A percentile compares a stretch with the other conserved stretches of the same genome.
phyloP scores from a whole-genome alignment of 257 asterid species.

The Fraxinus pennsylvanica region DNA sequence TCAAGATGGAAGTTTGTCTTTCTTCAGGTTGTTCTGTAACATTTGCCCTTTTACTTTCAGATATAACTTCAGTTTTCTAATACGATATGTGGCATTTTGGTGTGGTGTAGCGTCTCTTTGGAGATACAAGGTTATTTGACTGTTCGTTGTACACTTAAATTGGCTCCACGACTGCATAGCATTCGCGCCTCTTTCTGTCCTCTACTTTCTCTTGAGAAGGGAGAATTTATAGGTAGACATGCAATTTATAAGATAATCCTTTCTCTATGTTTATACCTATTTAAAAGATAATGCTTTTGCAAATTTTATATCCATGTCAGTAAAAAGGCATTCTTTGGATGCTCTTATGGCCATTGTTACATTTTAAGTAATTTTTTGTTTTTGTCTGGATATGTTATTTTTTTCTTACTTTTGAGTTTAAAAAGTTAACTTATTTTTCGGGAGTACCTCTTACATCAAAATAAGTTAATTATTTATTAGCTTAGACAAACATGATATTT shows the following conservation, averaged over 20 bases:
- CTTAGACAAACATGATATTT: background rate
- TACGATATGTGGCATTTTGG: slow-evolving; percentile 23
- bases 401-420: too few relatives aligned
- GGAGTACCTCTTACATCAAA: background rate
- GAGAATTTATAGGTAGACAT: slow-evolving; percentile 82
- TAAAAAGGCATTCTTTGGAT: background rate
- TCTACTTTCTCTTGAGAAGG: slow-evolving; percentile 96
- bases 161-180: slow-evolving; percentile 79
- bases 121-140: slow-evolving; percentile 92
- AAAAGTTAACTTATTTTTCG: background rate
- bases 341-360: background rate
- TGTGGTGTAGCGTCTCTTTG: slow-evolving; percentile 63
- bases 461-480: background rate
- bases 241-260: background rate
- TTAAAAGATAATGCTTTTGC: background rate
- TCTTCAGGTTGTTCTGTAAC: slow-evolving; percentile 72
- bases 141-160: slow-evolving; percentile 78
- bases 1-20: slow-evolving; percentile 86
- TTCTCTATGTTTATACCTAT: background rate
- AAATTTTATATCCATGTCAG: background rate
- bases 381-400: too few relatives aligned
- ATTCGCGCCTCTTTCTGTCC: slow-evolving; percentile 98
- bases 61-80: slow-evolving; percentile 15
- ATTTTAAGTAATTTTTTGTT: too few relatives aligned
- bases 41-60: background rate